Percentiles rank a stretch among this genome's conserved stretches.
These are phyloP conservation scores for Auriscalpium vulgare DNA, from an alignment of 768 basidiomycete species.

Conservation along the genomic window DNA sequence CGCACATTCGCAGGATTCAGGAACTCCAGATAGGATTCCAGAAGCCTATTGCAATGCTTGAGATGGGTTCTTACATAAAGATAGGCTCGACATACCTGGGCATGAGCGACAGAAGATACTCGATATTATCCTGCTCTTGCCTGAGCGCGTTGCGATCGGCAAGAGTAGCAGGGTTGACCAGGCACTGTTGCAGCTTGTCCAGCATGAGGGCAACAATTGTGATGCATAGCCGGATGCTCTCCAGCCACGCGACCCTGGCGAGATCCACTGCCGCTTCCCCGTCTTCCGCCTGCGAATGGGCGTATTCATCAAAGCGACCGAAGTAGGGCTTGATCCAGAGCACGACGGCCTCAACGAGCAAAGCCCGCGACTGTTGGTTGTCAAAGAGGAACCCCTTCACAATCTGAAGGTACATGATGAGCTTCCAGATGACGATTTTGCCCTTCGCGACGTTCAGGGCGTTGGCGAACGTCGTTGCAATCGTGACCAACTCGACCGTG, in stretches of 20 bases:
- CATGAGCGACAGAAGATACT: slow-evolving; percentile 72
- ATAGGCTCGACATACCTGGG: slow-evolving; percentile 52
- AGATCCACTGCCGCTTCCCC: slow-evolving; percentile 58
- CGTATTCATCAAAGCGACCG: slow-evolving; percentile 82
- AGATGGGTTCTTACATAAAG: slow-evolving; percentile 1
- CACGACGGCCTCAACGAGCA: slow-evolving; percentile 81
- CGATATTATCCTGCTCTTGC: slow-evolving; percentile 90
- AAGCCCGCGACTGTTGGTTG: slow-evolving; percentile 63
- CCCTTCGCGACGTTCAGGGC: slow-evolving; percentile 71
- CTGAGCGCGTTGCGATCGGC: slow-evolving; percentile 53
- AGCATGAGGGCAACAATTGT: slow-evolving; percentile 86
- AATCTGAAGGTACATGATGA: slow-evolving; percentile 90
- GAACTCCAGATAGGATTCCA: slow-evolving; percentile 85
- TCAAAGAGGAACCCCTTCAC: slow-evolving; percentile 87
- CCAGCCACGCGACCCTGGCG: slow-evolving; percentile 82
- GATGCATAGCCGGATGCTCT: slow-evolving; percentile 82
- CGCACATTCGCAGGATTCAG: slow-evolving; percentile 57
- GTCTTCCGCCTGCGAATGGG: slow-evolving; percentile 55
- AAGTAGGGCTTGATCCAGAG: slow-evolving; percentile 95
- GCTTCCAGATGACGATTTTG: slow-evolving; percentile 86
- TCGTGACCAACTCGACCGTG: slow-evolving; percentile 76
- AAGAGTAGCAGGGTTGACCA: slow-evolving; percentile 58
- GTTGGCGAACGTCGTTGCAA: slow-evolving; percentile 83
- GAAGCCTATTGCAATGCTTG: slow-evolving; percentile 39
- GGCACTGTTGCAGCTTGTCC: slow-evolving; percentile 77